Conservation (phyloP, 768 basidiomycete genomes). For the Amanita jacksonii region DNA sequence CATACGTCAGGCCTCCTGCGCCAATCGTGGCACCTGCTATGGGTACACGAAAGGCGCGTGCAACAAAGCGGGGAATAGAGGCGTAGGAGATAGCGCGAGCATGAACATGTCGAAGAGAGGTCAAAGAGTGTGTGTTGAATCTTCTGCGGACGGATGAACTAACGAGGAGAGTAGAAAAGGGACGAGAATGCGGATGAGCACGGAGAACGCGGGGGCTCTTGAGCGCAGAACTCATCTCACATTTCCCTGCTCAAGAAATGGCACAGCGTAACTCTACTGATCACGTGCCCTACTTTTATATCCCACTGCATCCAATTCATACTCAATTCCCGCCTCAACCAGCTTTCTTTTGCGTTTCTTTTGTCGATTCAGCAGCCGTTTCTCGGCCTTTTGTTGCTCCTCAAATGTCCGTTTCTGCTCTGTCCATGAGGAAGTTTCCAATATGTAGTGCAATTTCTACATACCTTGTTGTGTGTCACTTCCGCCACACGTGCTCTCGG, state of each 20-base stretch:
- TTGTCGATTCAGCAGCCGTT: slow-evolving; percentile 69
- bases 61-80: slow-evolving; percentile 82
- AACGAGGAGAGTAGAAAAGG: slow-evolving; percentile 41
- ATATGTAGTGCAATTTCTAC: background rate
- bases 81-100: slow-evolving; percentile 75
- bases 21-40: slow-evolving; percentile 85
- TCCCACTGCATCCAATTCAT: slow-evolving; percentile 71
- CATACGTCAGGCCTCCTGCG: slow-evolving; percentile 87
- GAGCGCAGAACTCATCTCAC: slow-evolving; percentile 2
- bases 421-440: background rate
- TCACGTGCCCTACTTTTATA: slow-evolving; percentile 29
- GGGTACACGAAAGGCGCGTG: slow-evolving; percentile 81
- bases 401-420: slow-evolving; percentile 63
- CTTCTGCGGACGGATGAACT: slow-evolving; percentile 43
- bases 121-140: slow-evolving; percentile 23
- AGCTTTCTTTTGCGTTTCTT: slow-evolving; percentile 71
- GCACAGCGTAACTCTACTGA: background rate
- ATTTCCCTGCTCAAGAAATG: background rate
- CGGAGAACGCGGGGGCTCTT: slow-evolving; percentile 11
- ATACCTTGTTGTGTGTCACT: slow-evolving; percentile 75
- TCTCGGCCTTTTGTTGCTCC: slow-evolving; percentile 53
- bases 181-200: slow-evolving; percentile 42
- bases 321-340: slow-evolving; percentile 73
- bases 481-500: slow-evolving; percentile 66
- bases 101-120: slow-evolving; percentile 55